Percentiles rank a stretch among this genome's conserved stretches.
Evolutionary conservation across 176 grass and related monocot species (phyloP).

Genomic region (Hyparrhenia diplandra): DNA sequence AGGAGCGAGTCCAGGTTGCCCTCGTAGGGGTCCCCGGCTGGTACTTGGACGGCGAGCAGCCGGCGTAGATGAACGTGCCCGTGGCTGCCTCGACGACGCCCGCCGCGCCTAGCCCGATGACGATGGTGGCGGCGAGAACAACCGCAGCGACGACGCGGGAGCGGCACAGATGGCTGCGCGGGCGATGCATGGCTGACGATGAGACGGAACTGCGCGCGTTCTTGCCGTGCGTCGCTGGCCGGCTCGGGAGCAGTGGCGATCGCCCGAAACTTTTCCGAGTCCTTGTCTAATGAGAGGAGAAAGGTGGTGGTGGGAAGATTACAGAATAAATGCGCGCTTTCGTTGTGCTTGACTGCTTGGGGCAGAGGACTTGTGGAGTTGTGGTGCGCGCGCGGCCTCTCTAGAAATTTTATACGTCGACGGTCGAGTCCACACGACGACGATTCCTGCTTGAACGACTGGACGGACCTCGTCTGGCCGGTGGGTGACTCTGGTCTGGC

Average conservation of each 20-base stretch:
- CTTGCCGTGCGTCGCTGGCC: not conserved
- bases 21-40: conserved; percentile 57
- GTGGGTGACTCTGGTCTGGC: not conserved
- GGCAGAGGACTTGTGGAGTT: conserved; percentile 8
- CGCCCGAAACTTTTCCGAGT: not conserved
- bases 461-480: not conserved
- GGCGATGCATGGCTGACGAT: conserved; percentile 24
- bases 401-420: not conserved
- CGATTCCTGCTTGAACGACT: not conserved
- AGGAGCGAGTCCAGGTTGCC: conserved; percentile 65
- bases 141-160: not conserved
- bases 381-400: not conserved
- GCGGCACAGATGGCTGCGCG: not conserved
- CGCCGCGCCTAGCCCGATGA: not conserved
- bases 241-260: not conserved
- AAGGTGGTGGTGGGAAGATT: conserved; percentile 21
- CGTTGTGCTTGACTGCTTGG: not conserved
- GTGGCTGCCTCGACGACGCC: conserved; percentile 17
- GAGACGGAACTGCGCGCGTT: not conserved
- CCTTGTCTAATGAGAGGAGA: conserved; percentile 16
- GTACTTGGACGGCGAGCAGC: conserved; percentile 91
- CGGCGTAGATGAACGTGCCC: conserved; percentile 71
- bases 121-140: not conserved
- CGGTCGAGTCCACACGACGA: not conserved
- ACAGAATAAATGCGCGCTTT: conserved; percentile 21